Evolutionary conservation across 169 alveolate species (phyloP), one percentile per base, ranked within the genome.

Genomic region (Plasmodium vinckei): DNA sequence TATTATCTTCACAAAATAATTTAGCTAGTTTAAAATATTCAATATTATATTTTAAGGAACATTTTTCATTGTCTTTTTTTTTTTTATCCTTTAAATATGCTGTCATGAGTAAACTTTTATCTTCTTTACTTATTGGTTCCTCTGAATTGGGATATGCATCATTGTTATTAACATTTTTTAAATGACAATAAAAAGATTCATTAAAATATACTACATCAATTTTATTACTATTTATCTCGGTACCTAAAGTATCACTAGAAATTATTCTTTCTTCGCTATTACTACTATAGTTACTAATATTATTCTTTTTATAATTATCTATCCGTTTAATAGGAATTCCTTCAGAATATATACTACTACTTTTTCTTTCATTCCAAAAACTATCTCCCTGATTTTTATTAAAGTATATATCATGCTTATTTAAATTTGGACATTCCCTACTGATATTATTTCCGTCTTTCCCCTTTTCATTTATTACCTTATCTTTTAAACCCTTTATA

Each of bases 61-160:
- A 56, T 2, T 75, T 60, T 39, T 60, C 25, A 17, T 33, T 33
- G 7, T 33, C 42, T 33, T 33, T 0, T 33, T 33, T 33, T 33
- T 12, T 75, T 54, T 67, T 61, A 13, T 75, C 75, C 25, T 75
- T 39, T 9, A 75, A 33, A 13, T 75, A 75, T 12, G 88, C 88
- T 19, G 23, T 46, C 67, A 75, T 46, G 25, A 75, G 54, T 39
- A 54, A 61, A 19, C 42, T 63, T 42, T 75, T 75, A 53, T 75
- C 75, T 13, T 27, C 33, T 19, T 27, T 39, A 19, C 59, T 75
- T 61, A 75, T 75, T 9, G 88, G 88, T 61, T 75, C 88, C 44
- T 75, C 88, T 1, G 88, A 75, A 47, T 60, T 63, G 10, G 88
- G 88, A 42, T 75, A 75, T 54, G 61, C 75, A 19, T 75, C 88